A percentile compares a stretch with the other conserved stretches of the same genome.
These are phyloP conservation scores for Flaveria robusta DNA, from an alignment of 129 eudicot species.

Conservation along the genomic window DNA sequence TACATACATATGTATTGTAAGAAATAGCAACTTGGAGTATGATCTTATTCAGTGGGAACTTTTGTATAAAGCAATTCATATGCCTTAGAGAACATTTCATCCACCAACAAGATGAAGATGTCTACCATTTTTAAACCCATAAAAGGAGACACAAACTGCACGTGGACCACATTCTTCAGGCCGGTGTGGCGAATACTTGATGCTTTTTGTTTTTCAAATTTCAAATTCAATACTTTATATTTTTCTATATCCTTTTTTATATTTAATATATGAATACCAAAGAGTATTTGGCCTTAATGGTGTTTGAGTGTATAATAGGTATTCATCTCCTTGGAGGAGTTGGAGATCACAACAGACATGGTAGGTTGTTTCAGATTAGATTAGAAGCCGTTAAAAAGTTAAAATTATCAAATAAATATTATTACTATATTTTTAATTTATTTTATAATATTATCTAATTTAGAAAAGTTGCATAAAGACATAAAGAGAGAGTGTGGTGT, in stretches of 20 bases:
- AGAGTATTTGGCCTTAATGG: too few relatives aligned
- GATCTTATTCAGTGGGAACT: constrained; percentile 15
- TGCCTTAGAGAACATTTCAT: constrained; percentile 31
- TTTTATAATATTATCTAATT: too few relatives aligned
- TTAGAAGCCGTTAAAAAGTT: too few relatives aligned
- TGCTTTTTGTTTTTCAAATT: constrained; percentile 1
- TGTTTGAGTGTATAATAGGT: too few relatives aligned
- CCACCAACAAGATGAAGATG: constrained; percentile 3
- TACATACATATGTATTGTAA: not conserved
- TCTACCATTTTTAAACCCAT: constrained; percentile 27
- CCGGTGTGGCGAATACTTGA: constrained; percentile 2
- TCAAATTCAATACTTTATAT: constrained; percentile 1
- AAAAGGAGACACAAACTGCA: constrained; percentile 30
- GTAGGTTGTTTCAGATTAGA: too few relatives aligned
- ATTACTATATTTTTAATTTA: too few relatives aligned
- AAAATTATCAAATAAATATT: too few relatives aligned
- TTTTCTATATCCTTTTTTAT: not conserved
- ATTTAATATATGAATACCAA: not conserved
- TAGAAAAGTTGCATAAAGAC: too few relatives aligned
- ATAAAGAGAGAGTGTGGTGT: too few relatives aligned
- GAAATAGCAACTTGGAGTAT: constrained; percentile 20
- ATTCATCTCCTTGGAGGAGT: too few relatives aligned
- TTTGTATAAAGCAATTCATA: constrained; percentile 23
- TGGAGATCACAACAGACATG: too few relatives aligned
- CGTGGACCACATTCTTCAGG: constrained; percentile 12